Evolutionary conservation across 2,329 filamentous ascomycete species (phyloP).

Genomic region (Aschersonia sp.): DNA sequence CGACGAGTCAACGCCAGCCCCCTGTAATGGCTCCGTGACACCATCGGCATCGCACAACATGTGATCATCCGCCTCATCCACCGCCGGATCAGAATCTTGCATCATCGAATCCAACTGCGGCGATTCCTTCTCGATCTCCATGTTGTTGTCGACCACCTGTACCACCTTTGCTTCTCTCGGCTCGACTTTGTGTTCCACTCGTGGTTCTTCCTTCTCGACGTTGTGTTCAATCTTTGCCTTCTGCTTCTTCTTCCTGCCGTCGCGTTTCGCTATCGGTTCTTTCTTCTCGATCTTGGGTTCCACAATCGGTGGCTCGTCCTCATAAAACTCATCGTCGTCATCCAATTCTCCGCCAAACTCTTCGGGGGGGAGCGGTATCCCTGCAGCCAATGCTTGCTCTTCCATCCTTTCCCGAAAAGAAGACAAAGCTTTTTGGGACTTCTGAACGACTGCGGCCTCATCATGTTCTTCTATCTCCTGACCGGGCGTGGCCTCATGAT

Average conservation of each 20-base stretch:
- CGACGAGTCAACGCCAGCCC: background rate
- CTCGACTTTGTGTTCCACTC: background rate
- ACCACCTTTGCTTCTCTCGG: background rate
- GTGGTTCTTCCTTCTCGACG: background rate
- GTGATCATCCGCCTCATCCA: background rate
- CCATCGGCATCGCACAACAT: background rate
- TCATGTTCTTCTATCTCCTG: no score
- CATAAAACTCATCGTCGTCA: background rate
- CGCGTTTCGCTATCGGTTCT: no score
- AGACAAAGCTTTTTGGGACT: background rate
- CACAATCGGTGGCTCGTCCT: background rate
- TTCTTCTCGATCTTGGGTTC: background rate
- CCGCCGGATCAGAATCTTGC: background rate
- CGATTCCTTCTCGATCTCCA: background rate
- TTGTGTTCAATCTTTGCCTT: background rate
- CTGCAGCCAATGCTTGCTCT: background rate
- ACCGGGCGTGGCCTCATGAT: no score
- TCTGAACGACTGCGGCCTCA: no score
- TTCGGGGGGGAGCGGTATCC: background rate
- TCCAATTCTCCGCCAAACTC: background rate
- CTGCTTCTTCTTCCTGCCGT: no score
- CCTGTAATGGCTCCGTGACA: background rate
- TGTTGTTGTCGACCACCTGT: background rate
- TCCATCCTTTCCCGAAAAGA: background rate
- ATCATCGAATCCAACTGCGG: background rate